Base-by-base conservation (phyloP, 1,284 basidiomycete genomes). In the Ganoderma lucidum region DNA sequence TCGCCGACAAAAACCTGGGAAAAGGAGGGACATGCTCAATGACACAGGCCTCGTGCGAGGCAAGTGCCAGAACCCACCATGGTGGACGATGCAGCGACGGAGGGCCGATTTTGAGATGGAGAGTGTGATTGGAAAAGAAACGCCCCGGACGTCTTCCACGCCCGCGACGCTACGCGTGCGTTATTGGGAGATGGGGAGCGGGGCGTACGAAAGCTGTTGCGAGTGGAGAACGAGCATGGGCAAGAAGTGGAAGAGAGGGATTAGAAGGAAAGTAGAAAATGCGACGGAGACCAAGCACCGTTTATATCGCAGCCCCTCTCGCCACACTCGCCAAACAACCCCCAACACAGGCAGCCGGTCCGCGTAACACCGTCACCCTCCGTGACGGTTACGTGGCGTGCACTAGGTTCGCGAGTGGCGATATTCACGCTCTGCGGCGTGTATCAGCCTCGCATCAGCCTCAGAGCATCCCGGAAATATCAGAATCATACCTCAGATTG, bases 1-100 rank as follows among this genome's bases (percentile, higher is more conserved):
- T 88, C 89, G 81, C 88, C 90, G 78, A 94, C 87, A 77, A 91
- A 84, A 75, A 95, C 92, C 93, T 92, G 71, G 32, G 55, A 15
- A 63, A 12, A 23, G 32, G 5, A 42, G 28, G n/a, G 9, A 23
- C 17, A 60, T 42, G 61, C 44, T 68, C 45, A 56, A 64, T 63
- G 44, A 66, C 45, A 32, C 28, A 39, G 17, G 55, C 41, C 53
- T 51, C 30, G 35, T 6, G 61, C 19, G 37, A 56, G 48, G 60
- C 35, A 15, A 42, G 53, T 32, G 28, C 41, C 32, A 56, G 35
- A 44, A 66, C 69, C 41, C 39, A 77, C 77, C 77, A 78, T 78
- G 55, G 66, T 70, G 67, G 66, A 55, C 68, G 68, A 39, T 48
- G n/a, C 39, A 39, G 53, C 2, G 63, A 37, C 1, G 32, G 28